Percentiles rank a stretch among this genome's conserved stretches.
These are phyloP conservation scores for Aethionema arabicum DNA, from an alignment of 345 rosid species.

Conservation along the genomic window DNA sequence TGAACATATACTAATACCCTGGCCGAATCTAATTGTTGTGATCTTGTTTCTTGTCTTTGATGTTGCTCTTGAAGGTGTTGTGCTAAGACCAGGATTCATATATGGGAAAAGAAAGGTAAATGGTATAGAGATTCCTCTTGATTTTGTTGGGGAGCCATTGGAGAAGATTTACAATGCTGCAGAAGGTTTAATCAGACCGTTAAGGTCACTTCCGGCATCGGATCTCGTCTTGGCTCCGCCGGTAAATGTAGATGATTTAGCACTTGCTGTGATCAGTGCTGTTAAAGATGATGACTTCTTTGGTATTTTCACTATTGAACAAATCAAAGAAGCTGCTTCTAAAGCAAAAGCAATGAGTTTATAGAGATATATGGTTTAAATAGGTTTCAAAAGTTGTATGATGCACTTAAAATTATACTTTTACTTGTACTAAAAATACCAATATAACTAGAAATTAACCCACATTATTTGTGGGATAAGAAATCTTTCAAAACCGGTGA, in stretches of 20 bases:
- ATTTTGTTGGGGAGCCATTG: slow-evolving; percentile 68
- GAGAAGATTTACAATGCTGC: slow-evolving; percentile 58
- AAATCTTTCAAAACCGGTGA: too few species aligned
- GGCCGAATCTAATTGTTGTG: not conserved
- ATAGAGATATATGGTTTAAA: not conserved
- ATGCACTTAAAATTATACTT: not conserved
- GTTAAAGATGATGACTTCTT: slow-evolving; percentile 74
- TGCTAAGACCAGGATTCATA: slow-evolving; percentile 82
- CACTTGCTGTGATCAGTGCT: slow-evolving; percentile 65
- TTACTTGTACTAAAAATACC: too few species aligned
- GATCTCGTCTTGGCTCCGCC: slow-evolving; percentile 84
- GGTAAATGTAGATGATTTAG: slow-evolving; percentile 74
- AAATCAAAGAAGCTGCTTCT: slow-evolving; percentile 90
- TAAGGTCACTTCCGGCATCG: slow-evolving; percentile 73
- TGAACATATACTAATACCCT: too few species aligned
- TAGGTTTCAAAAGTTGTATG: not conserved
- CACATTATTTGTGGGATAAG: too few species aligned
- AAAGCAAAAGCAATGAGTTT: slow-evolving; percentile 48
- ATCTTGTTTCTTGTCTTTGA: slow-evolving; percentile 1
- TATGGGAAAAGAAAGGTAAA: slow-evolving; percentile 72
- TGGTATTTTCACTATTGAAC: slow-evolving; percentile 86
- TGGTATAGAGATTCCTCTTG: slow-evolving; percentile 79
- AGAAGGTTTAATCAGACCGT: slow-evolving; percentile 60
- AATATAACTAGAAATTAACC: too few species aligned
- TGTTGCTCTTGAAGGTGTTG: slow-evolving; percentile 58